Base-by-base conservation (phyloP, 352 stramenopile genomes). In the Phytophthora crassamura region DNA sequence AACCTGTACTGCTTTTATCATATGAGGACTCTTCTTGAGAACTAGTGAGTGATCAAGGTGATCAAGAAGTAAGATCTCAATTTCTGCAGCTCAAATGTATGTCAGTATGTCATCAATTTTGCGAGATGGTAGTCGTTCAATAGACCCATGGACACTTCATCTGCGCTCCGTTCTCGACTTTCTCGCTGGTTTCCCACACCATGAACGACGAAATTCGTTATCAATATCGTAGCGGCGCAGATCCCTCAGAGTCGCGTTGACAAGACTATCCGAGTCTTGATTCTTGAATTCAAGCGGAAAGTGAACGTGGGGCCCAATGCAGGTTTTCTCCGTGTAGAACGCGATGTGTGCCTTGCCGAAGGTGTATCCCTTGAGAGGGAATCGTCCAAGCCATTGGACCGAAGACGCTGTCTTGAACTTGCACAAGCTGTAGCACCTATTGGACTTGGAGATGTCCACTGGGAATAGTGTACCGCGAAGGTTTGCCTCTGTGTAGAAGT, bases 121-220 rank as follows among this genome's bases (percentile, higher is more conserved):
- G n/a, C n/a, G n/a, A n/a, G n/a, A n/a, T n/a, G n/a, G n/a, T n/a
- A n/a, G n/a, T n/a, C n/a, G n/a, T n/a, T n/a, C n/a, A n/a, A n/a
- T n/a, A n/a, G n/a, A n/a, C n/a, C 47, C 47, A 55, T 10, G 47
- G 30, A 16, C 34, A 56, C 11, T 56, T 5, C 48, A 45, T 33
- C 5, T 43, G 32, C 3, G 8, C 11, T 3, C 32, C 30, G 7
- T 57, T 45, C 35, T 46, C 22, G 20, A 46, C 46, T 10, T 34
- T 35, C 20, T 46, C 49, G 20, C 49, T 57, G 14, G 34, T 47
- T 18, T 57, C 49, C 49, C 49, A 47, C 14, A 47, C 35, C 49
- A 57, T 47, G 49, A 57, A 47, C 11, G 49, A 47, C 22, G 49
- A 47, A 6, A 57, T 46, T 57, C 49, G 36, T 57, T 15, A 36